Conservation (phyloP, 164 flowering plant genomes). For the Vitis amurensis region DNA sequence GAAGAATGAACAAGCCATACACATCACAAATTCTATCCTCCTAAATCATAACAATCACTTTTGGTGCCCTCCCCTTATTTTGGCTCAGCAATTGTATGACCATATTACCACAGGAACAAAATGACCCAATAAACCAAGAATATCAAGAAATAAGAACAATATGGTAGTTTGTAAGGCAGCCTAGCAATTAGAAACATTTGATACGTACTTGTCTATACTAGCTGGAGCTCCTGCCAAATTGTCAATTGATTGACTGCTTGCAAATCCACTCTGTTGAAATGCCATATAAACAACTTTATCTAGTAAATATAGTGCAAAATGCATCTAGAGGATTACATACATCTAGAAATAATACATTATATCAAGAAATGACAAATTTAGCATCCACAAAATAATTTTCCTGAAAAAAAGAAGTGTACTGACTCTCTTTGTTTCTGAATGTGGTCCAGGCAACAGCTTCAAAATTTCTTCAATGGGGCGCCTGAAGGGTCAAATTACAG, state of each 20-base stretch:
- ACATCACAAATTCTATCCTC: no score
- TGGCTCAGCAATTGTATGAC: no score
- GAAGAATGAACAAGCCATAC: no score
- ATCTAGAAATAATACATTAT: neutral
- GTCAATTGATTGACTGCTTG: slow-evolving; percentile 60
- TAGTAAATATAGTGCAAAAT: no score
- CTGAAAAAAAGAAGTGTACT: slow-evolving; percentile 22
- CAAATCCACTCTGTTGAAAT: slow-evolving; percentile 59
- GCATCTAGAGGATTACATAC: neutral
- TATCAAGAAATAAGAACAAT: no score
- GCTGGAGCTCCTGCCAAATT: slow-evolving; percentile 40
- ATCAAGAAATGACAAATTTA: slow-evolving; percentile 7
- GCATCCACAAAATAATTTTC: neutral
- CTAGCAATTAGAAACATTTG: neutral
- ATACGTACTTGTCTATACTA: slow-evolving; percentile 52
- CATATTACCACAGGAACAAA: no score
- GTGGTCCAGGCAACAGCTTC: slow-evolving; percentile 94
- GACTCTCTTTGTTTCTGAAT: slow-evolving; percentile 81
- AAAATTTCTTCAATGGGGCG: slow-evolving; percentile 90
- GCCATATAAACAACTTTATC: neutral
- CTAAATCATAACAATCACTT: no score
- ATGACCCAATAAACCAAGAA: no score
- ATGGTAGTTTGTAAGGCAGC: no score
- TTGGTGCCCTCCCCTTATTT: no score
- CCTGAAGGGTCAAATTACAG: slow-evolving; percentile 44